Conservation (phyloP, 345 rosid genomes). For the Syzygium aromaticum region DNA sequence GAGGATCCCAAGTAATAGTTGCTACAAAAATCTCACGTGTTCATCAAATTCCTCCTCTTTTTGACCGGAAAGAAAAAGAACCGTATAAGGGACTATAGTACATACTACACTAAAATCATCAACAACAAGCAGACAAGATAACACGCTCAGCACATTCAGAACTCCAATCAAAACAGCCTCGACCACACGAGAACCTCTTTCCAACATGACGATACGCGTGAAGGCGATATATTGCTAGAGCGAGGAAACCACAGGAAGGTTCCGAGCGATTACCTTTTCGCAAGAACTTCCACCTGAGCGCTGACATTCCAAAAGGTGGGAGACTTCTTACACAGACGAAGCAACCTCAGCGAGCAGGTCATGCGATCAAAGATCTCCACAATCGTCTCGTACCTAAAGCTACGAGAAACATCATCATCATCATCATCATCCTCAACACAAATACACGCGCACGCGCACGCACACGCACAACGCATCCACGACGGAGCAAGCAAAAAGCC, state of each 20-base stretch:
- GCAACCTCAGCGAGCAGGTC: constrained; percentile 39
- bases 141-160: background rate
- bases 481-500: background rate
- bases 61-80: background rate
- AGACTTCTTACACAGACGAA: constrained; percentile 21
- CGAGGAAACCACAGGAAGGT: background rate
- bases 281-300: constrained; percentile 31
- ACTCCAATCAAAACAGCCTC: background rate
- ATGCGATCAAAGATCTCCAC: constrained; percentile 27
- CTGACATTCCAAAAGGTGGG: constrained; percentile 33
- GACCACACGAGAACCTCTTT: background rate
- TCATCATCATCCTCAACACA: background rate
- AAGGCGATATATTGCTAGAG: background rate
- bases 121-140: background rate
- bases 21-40: background rate
- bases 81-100: background rate
- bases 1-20: background rate
- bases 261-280: constrained; percentile 17
- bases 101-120: background rate
- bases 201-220: background rate
- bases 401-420: background rate
- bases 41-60: background rate
- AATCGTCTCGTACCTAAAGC: constrained; percentile 18
- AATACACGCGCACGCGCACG: too few relatives aligned
- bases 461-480: background rate